Base-by-base conservation (phyloP, 2,329 filamentous ascomycete species). In the Diaporthe amygdali region DNA sequence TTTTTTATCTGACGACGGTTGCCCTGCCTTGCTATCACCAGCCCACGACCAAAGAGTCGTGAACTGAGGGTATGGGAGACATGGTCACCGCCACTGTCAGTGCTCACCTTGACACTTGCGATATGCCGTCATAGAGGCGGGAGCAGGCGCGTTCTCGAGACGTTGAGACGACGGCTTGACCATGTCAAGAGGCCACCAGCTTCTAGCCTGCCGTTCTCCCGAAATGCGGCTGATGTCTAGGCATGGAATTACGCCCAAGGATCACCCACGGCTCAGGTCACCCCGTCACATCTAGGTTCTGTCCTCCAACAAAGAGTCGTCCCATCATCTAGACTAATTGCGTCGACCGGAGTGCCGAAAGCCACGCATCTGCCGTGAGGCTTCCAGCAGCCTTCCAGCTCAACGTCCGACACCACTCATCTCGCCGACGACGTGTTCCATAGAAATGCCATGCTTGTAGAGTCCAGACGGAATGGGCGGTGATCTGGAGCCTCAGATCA, bases 201-300 rank as follows among this genome's bases (percentile, higher is more conserved):
- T 52, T 20, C 44, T 51, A 55, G 52, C 32, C 51, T 61, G 69
- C 49, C 69, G 63, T 51, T 66, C 44, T 59, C 52, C 69, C 63
- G 32, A 41, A 15, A 68, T 68, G 69, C 69, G 63, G 69, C 69
- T 71, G 69, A 68, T 71, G 41, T 59, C 44, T 52, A 55, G 64
- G 69, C 69, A 67, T 66, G 41, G 61, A 68, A 34, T 17, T 34
- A 20, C 32, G 30, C 41, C 30, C 61, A 66, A 56, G 44, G 66
- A 46, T 55, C 51, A 59, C 34, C 44, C 54, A 39, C 32, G 30
- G 34, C 44, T 37, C 41, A 41, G n/a, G 25, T 69, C 32, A n/a
- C n/a, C 34, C 17, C 41, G 20, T 46, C 44, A 52, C 41, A 25
- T 44, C 25, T 34, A 27, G 44, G 39, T 25, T 46, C 49, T 67